A percentile compares a stretch with the other conserved stretches of the same genome.
Evolutionary conservation across 345 rosid genomes (phyloP).

Genomic region (Gynandropsis gynandra): DNA sequence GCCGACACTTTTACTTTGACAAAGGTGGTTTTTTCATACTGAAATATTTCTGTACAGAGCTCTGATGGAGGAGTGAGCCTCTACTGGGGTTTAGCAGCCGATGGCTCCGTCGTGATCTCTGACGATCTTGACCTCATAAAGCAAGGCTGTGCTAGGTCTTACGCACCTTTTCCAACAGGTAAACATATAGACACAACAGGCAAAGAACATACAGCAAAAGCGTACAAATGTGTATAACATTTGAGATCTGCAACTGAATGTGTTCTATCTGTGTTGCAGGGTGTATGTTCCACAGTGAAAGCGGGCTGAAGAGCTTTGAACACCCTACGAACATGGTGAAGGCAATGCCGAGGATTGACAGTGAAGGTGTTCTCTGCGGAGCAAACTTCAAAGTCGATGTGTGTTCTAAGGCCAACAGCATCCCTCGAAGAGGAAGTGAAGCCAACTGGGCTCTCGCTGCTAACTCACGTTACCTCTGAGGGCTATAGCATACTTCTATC

Average conservation of each 20-base stretch:
- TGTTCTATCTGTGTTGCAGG: conserved; percentile 29
- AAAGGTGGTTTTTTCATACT: neutral
- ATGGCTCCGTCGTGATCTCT: conserved; percentile 79
- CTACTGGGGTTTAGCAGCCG: conserved; percentile 83
- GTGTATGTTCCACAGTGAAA: conserved; percentile 78
- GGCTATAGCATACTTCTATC: no score
- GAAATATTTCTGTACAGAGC: conserved; percentile 36
- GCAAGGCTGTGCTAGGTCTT: conserved; percentile 83
- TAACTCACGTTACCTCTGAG: conserved; percentile 20
- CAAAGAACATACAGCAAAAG: no score
- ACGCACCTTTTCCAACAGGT: conserved; percentile 78
- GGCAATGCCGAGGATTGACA: conserved; percentile 87
- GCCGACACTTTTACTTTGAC: no score
- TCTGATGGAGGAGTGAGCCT: conserved; percentile 66
- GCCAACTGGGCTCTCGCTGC: conserved; percentile 61
- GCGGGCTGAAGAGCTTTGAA: conserved; percentile 85
- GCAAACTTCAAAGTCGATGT: conserved; percentile 79
- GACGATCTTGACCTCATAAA: conserved; percentile 70
- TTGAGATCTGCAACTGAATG: neutral
- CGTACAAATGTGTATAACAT: neutral
- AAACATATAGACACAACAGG: neutral
- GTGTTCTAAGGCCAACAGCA: conserved; percentile 43
- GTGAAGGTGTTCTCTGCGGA: conserved; percentile 84
- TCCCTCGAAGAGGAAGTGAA: conserved; percentile 87
- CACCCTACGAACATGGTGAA: conserved; percentile 70